A percentile compares a stretch with the other conserved stretches of the same genome.
These are phyloP conservation scores for Bolboschoenus planiculmis DNA, from an alignment of 176 grass and related monocot genomes.

Conservation along the genomic window DNA sequence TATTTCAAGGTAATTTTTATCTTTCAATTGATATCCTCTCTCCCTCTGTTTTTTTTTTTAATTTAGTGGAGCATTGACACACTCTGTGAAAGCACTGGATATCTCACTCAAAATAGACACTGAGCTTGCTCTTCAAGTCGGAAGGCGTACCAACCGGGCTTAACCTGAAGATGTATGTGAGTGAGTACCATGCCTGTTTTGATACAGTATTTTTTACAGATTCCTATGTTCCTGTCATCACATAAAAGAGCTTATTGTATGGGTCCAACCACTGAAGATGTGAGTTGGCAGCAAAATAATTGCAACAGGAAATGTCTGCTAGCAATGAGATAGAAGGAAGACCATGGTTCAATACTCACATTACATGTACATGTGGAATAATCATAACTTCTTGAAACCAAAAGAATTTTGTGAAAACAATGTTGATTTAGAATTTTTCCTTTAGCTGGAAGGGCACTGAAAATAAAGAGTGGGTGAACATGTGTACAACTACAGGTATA, in stretches of 20 bases:
- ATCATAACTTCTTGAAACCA: background rate
- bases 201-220: background rate
- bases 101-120: slow-evolving; percentile 95
- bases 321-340: background rate
- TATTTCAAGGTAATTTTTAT: background rate
- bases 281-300: background rate
- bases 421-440: background rate
- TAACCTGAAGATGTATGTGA: slow-evolving; percentile 15
- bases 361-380: background rate
- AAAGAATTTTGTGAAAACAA: background rate
- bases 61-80: slow-evolving; percentile 84
- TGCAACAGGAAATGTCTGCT: background rate
- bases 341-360: background rate
- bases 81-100: slow-evolving; percentile 95
- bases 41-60: background rate
- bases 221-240: background rate
- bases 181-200: background rate
- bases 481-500: background rate
- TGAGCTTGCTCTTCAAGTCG: slow-evolving; percentile 84
- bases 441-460: background rate
- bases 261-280: background rate
- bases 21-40: background rate
- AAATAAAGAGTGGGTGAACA: background rate
- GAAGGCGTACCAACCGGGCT: slow-evolving; percentile 82
- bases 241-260: background rate